phyloP scores from a whole-genome alignment of 2,329 filamentous ascomycete genomes.

The Gnomoniopsis sp. region DNA sequence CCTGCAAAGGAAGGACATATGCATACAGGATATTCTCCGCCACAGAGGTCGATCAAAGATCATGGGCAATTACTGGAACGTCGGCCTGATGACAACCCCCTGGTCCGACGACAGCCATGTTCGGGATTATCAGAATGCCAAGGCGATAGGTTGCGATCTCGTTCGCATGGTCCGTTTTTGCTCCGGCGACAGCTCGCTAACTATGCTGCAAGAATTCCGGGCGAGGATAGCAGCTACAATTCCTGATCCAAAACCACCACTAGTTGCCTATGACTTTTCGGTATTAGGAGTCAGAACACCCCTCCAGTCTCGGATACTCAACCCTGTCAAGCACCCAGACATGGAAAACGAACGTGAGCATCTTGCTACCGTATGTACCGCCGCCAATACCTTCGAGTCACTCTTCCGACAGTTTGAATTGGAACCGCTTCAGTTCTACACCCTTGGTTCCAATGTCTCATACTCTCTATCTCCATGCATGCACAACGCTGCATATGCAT shows the following conservation, averaged over 20 bases:
- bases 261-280: constrained; percentile 46
- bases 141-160: constrained; percentile 56
- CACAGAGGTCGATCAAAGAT: constrained; percentile 56
- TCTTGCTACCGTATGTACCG: constrained; percentile 48
- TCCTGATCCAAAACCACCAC: constrained; percentile 44
- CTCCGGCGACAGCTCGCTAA: constrained; percentile 52
- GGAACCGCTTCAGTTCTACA: constrained; percentile 65
- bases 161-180: constrained; percentile 59
- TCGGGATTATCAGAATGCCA: constrained; percentile 51
- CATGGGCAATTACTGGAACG: constrained; percentile 53
- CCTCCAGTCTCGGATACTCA: constrained; percentile 46
- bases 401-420: constrained; percentile 60
- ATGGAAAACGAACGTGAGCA: constrained; percentile 39
- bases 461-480: constrained; percentile 72
- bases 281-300: constrained; percentile 40
- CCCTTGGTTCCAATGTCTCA: constrained; percentile 64
- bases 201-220: constrained; percentile 45
- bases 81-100: constrained; percentile 41
- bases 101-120: constrained; percentile 56
- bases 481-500: constrained; percentile 66
- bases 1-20: constrained; percentile 49
- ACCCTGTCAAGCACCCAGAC: constrained; percentile 45
- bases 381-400: constrained; percentile 52
- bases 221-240: constrained; percentile 40
- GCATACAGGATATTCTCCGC: constrained; percentile 46